Evolutionary conservation across 2,329 filamentous ascomycete genomes (phyloP).

Genomic region (Colletotrichum somersetense): DNA sequence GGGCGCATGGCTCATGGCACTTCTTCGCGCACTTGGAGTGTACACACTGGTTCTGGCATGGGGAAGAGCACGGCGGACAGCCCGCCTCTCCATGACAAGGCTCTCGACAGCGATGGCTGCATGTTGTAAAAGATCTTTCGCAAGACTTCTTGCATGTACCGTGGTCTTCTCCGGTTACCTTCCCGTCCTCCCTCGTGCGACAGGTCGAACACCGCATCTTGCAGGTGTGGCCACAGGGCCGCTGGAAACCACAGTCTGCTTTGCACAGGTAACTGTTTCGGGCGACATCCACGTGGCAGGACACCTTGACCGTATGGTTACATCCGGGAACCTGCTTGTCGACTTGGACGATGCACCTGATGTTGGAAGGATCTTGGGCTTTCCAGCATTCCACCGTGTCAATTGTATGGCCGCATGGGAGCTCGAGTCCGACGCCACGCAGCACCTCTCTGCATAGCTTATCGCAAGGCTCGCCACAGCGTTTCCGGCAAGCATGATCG

Average conservation of each 20-base stretch:
- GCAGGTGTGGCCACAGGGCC: slow-evolving; percentile 72
- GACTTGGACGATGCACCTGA: slow-evolving; percentile 64
- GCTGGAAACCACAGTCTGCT: slow-evolving; percentile 57
- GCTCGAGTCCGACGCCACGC: slow-evolving; percentile 46
- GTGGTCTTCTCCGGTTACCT: slow-evolving; percentile 56
- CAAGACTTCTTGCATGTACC: slow-evolving; percentile 56
- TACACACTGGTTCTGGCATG: slow-evolving; percentile 68
- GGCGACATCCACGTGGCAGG: slow-evolving; percentile 63
- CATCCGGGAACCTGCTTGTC: slow-evolving; percentile 66
- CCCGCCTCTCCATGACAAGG: slow-evolving; percentile 63
- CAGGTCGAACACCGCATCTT: slow-evolving; percentile 63
- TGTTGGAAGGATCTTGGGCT: slow-evolving; percentile 56
- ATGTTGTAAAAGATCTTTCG: slow-evolving; percentile 59
- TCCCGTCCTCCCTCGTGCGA: slow-evolving; percentile 50
- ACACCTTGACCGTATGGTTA: slow-evolving; percentile 62
- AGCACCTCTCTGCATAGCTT: slow-evolving; percentile 53
- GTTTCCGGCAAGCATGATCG: slow-evolving; percentile 57
- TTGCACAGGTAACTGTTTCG: slow-evolving; percentile 59
- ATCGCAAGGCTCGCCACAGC: slow-evolving; percentile 60
- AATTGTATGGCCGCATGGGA: slow-evolving; percentile 59
- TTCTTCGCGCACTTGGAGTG: slow-evolving; percentile 67
- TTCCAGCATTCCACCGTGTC: slow-evolving; percentile 53
- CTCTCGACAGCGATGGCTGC: slow-evolving; percentile 65
- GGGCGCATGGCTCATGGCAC: slow-evolving; percentile 72
- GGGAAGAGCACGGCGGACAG: slow-evolving; percentile 61